Conservation (phyloP, 2,329 filamentous ascomycete species). For the Diaporthe eres region DNA sequence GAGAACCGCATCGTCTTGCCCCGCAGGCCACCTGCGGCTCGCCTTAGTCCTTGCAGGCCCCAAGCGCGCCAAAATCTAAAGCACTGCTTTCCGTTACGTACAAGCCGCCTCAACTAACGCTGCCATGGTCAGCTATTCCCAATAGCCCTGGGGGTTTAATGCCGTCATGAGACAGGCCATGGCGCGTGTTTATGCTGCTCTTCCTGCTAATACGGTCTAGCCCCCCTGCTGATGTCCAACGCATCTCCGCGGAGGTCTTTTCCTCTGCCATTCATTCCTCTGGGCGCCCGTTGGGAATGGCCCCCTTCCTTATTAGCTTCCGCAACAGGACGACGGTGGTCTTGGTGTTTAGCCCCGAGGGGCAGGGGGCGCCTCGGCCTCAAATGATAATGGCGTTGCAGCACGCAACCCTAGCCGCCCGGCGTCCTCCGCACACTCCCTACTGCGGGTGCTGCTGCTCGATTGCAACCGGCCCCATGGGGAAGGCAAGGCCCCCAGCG, state of each 20-base stretch:
- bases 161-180: slow-evolving; percentile 39
- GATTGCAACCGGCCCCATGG: slow-evolving; percentile 19
- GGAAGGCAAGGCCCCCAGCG: slow-evolving; percentile 20
- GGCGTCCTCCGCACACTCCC: slow-evolving; percentile 11
- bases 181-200: slow-evolving; percentile 24
- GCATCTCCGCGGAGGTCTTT: slow-evolving; percentile 38
- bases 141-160: slow-evolving; percentile 14
- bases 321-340: not conserved
- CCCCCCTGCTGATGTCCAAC: not conserved
- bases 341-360: not conserved
- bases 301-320: slow-evolving; percentile 6
- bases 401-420: slow-evolving; percentile 18
- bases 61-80: slow-evolving; percentile 1
- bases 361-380: not conserved
- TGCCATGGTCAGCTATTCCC: slow-evolving; percentile 20
- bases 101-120: slow-evolving; percentile 29
- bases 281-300: not conserved
- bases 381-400: slow-evolving; percentile 23
- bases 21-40: not conserved
- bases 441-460: not conserved
- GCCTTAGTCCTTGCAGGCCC: slow-evolving; percentile 8
- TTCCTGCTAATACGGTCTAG: not conserved
- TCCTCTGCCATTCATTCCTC: not conserved
- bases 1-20: slow-evolving; percentile 6
- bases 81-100: slow-evolving; percentile 39